Percentiles rank a stretch among this genome's conserved stretches.
Conservation (phyloP, 176 grass and related monocot species). For the Raddia guianensis region DNA sequence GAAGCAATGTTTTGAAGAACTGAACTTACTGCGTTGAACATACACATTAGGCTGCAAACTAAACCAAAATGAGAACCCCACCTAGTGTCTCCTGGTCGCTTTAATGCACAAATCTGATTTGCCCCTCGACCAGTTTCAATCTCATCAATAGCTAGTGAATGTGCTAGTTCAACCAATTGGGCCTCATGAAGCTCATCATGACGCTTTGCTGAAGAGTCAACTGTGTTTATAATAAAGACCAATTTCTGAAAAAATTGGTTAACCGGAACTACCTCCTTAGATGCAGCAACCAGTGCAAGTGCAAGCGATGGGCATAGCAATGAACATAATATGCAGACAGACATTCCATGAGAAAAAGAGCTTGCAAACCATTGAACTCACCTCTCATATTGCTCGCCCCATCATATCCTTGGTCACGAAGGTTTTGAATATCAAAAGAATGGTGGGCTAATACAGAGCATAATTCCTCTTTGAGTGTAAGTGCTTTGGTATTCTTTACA, state of each 20-base stretch:
- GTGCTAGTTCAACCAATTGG: background rate
- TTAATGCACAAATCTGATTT: background rate
- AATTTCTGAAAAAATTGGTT: background rate
- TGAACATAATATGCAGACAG: background rate
- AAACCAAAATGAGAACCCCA: background rate
- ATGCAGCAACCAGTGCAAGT: background rate
- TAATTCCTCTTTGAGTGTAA: constrained; percentile 22
- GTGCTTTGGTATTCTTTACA: constrained; percentile 5
- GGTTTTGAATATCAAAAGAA: constrained; percentile 10
- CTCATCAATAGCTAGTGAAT: background rate
- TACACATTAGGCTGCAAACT: background rate
- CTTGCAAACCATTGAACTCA: background rate
- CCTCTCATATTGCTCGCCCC: constrained; percentile 15
- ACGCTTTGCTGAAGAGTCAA: background rate
- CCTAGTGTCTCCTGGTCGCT: background rate
- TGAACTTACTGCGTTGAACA: background rate
- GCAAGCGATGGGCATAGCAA: background rate
- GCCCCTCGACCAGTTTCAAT: background rate
- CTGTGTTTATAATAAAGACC: background rate
- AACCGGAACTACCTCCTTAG: constrained; percentile 5
- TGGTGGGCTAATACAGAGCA: constrained; percentile 10
- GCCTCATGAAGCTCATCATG: constrained; percentile 4
- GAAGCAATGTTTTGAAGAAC: constrained; percentile 9
- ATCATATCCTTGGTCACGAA: constrained; percentile 30
- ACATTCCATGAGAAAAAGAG: background rate